These are phyloP conservation scores for Globisporangium viniferum DNA, from an alignment of 352 stramenopile genomes.

Conservation along the genomic window DNA sequence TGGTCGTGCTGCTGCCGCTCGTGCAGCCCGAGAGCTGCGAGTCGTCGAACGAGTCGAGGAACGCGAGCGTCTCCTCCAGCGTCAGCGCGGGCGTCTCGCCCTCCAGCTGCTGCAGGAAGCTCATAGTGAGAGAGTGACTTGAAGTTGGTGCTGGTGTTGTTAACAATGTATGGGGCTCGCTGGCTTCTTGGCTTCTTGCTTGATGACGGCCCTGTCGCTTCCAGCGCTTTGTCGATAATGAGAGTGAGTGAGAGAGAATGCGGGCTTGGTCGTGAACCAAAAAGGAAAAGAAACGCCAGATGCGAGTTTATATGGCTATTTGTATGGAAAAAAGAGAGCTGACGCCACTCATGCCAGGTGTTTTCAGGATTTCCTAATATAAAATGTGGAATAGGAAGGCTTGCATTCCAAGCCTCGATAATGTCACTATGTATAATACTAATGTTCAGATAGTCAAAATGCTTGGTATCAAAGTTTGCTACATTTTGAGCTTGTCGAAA, in stretches of 20 bases:
- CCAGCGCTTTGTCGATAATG: neutral
- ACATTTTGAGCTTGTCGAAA: neutral
- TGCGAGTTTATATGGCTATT: neutral
- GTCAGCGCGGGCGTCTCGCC: constrained; percentile 9
- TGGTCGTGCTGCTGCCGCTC: neutral
- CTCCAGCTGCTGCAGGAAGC: constrained; percentile 15
- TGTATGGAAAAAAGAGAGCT: neutral
- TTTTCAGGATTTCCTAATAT: neutral
- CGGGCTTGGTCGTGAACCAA: neutral
- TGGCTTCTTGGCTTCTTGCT: neutral
- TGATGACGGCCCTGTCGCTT: neutral
- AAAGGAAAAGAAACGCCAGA: too few species aligned
- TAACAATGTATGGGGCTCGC: neutral
- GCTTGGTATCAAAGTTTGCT: neutral
- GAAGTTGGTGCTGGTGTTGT: neutral
- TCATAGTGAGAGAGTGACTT: constrained; percentile 2
- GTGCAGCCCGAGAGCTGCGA: neutral
- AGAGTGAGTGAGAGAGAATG: neutral
- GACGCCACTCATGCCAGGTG: too few species aligned
- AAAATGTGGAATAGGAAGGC: neutral
- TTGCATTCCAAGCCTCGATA: neutral
- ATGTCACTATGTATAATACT: neutral
- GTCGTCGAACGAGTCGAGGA: constrained; percentile 16
- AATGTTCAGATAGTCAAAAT: neutral
- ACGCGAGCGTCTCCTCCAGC: constrained; percentile 21